Percentiles rank a stretch among this genome's conserved stretches.
Evolutionary conservation across 106 monocot genomes (phyloP).

Genomic region (Amphibolis antarctica): DNA sequence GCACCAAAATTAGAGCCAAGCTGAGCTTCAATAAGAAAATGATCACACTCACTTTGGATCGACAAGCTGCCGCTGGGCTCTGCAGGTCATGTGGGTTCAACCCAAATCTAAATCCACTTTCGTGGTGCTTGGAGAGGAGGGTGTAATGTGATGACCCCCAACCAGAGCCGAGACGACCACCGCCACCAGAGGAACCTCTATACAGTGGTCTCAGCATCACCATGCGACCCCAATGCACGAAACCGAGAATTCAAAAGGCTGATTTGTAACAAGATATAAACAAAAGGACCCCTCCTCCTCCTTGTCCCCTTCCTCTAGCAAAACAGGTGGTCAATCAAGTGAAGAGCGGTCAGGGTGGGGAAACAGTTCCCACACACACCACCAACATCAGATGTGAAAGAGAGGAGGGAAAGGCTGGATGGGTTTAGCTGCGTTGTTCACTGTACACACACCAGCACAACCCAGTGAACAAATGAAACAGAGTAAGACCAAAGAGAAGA

Average conservation of each 20-base stretch:
- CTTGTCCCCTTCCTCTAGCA: not conserved
- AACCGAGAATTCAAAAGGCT: not conserved
- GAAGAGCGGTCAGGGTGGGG: slow-evolving; percentile 3
- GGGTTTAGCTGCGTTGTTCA: not conserved
- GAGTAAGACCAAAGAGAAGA: not conserved
- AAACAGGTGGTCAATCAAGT: not conserved
- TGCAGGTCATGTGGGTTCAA: slow-evolving; percentile 1
- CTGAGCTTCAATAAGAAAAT: slow-evolving; percentile 37
- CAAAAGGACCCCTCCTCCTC: not conserved
- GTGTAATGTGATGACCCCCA: slow-evolving; percentile 26
- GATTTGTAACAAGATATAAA: not conserved
- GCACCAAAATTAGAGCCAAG: slow-evolving; percentile 22
- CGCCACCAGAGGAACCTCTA: slow-evolving; percentile 41
- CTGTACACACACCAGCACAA: not conserved
- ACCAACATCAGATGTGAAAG: not conserved
- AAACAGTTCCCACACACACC: not conserved
- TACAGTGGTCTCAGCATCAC: slow-evolving; percentile 66
- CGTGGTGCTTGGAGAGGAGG: slow-evolving; percentile 21
- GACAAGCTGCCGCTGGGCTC: slow-evolving; percentile 6
- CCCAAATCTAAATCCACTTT: slow-evolving; percentile 26
- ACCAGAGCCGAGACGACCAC: slow-evolving; percentile 8
- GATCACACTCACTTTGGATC: slow-evolving; percentile 17
- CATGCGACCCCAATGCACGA: not conserved
- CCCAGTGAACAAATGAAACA: not conserved
- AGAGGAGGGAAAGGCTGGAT: not conserved